Base-by-base conservation (phyloP, 106 monocot genomes). In the Apostasia shenzhenica region DNA sequence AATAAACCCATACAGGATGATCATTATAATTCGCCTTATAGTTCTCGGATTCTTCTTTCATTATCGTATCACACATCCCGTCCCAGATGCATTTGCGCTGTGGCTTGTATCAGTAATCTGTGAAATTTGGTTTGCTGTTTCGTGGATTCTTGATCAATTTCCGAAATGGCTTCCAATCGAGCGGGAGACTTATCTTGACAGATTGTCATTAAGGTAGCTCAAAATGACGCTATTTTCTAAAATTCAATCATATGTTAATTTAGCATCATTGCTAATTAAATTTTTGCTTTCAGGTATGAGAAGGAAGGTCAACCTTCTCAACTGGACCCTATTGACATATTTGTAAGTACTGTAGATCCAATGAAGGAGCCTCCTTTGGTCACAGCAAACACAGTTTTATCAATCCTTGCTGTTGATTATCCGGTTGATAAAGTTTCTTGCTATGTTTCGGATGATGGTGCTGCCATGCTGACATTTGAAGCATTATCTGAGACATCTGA, bases 371-470 rank as follows among this genome's bases (percentile, higher is more conserved):
- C 81, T 6, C 81, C 81, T 71, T 54, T 81, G 51, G 76, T 81
- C 66, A 81, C 81, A 47, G 76, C 80, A 47, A 81, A 81, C 43
- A 81, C 81, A 13, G 81, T 76, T 13, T 59, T 81, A 2, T 81
- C 81, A 43, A 81, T 81, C 54, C 81, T 81, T 67, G 66, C 81
- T 11, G 81, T 81, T 10, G 76, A 81, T 72, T 81, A 81, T 44
- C 76, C 81, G 4, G 82, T 82, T 47, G 81, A 81, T 6, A 77
- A 81, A 57, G 69, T 81, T 13, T 76, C 81, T 10, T 77, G 81
- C 69, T 81, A 77, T 78, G 77, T 82, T 53, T 82, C 82, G 65
- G 82, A 82, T 74, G 81, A 81, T 76, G 81, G 81, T 55, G 70
- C 81, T 67, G 81, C 81, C 43, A 81, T 81, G 75, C 54, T 82